phyloP scores from a whole-genome alignment of 2,329 filamentous ascomycete genomes.

The Alternaria postmessia region DNA sequence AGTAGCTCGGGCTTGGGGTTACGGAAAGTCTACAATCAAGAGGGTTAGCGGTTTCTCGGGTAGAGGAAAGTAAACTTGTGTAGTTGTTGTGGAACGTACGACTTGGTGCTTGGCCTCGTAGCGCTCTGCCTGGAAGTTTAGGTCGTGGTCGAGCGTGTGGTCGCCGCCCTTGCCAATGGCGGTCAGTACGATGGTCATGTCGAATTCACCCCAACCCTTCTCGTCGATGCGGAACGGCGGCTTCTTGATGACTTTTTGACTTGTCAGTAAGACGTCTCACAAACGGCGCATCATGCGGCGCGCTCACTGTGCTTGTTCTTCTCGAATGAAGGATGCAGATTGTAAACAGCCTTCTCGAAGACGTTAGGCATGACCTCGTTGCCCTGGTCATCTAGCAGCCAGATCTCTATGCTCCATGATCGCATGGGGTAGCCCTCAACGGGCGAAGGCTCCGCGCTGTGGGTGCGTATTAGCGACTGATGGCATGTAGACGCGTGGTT shows the following conservation, averaged over 20 bases:
- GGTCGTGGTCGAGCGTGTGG: slow-evolving; percentile 80
- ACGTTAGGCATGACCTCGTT: slow-evolving; percentile 82
- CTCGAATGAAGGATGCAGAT: slow-evolving; percentile 91
- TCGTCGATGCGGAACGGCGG: slow-evolving; percentile 90
- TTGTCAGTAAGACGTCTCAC: not conserved
- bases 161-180: slow-evolving; percentile 87
- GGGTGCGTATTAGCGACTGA: slow-evolving; percentile 22
- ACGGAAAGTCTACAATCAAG: slow-evolving; percentile 71
- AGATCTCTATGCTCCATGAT: slow-evolving; percentile 88
- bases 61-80: not conserved
- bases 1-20: slow-evolving; percentile 91
- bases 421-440: slow-evolving; percentile 92
- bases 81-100: slow-evolving; percentile 55
- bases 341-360: slow-evolving; percentile 93
- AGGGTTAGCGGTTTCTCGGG: not conserved
- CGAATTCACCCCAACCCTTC: slow-evolving; percentile 98
- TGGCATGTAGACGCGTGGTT: slow-evolving; percentile 17
- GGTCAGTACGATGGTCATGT: slow-evolving; percentile 85
- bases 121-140: slow-evolving; percentile 83
- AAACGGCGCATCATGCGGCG: not conserved
- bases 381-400: slow-evolving; percentile 83
- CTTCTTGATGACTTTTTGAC: slow-evolving; percentile 68
- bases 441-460: slow-evolving; percentile 79
- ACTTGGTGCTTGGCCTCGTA: slow-evolving; percentile 87
- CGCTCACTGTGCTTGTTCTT: slow-evolving; percentile 80